A percentile compares a stretch with the other conserved stretches of the same genome.
phyloP scores from a whole-genome alignment of 208 protist species.

The Acanthamoeba royreba region DNA sequence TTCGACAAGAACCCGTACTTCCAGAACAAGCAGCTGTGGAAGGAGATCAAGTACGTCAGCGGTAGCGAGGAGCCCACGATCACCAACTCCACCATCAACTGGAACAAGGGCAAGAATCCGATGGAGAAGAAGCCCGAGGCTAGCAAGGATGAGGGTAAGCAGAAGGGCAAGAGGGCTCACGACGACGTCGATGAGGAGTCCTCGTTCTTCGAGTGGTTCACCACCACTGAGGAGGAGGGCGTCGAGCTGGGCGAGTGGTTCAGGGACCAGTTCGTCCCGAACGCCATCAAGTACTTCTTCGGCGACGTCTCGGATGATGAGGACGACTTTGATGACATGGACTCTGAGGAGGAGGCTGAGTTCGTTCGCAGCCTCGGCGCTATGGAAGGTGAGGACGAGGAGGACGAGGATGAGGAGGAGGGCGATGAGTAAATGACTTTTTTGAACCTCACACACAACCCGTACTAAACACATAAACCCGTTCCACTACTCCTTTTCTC shows the following conservation, averaged over 20 bases:
- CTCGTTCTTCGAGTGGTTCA: background rate
- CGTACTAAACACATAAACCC: too few species aligned
- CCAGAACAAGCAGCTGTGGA: conserved; percentile 19
- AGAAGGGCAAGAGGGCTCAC: background rate
- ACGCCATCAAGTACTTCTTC: background rate
- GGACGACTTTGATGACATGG: background rate
- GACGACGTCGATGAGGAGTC: background rate
- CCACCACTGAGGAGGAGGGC: background rate
- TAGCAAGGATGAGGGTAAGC: background rate
- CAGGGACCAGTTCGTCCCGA: conserved; percentile 8
- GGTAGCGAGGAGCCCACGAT: background rate
- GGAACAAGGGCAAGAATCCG: conserved; percentile 35
- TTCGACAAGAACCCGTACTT: conserved; percentile 46
- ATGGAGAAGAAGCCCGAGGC: background rate
- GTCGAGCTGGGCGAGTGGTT: conserved; percentile 20
- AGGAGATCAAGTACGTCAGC: background rate
- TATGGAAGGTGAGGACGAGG: background rate
- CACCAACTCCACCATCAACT: background rate
- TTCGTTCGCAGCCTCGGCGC: background rate
- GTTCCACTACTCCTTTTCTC: too few species aligned
- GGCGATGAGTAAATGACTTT: background rate
- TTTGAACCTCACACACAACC: too few species aligned
- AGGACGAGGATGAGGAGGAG: background rate
- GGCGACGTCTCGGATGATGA: conserved; percentile 23
- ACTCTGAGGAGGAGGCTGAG: conserved; percentile 1